Evolutionary conservation across 768 basidiomycete species (phyloP), one percentile per base, ranked within the genome.

Genomic region (Mycena olivaceomarginata): DNA sequence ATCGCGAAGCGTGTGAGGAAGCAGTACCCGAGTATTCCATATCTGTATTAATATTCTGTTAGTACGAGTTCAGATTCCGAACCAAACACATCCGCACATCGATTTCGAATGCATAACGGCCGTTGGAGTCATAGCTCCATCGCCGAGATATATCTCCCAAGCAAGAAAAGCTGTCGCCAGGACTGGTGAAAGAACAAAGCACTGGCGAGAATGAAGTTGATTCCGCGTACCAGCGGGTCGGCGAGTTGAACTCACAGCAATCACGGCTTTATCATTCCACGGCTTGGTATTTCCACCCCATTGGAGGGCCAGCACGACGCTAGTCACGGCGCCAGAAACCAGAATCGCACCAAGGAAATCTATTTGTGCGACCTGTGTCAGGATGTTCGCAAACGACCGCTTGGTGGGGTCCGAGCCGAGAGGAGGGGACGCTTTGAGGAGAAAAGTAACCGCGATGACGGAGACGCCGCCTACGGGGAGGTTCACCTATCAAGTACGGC

Each of bases 201-300:
- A 57, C 75, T 76, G 60, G 20, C 13, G 57, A 31, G 22, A 25
- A 6, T 3, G 31, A n/a, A 45, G 8, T 11, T 51, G 10, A 53
- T 20, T n/a, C 6, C 7, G 5, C 20, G 10, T 8, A 7, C 1
- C 25, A 48, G 5, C 10, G 2, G 39, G 2, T 12, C 12, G n/a
- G 31, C 18, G 13, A 15, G 3, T 12, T 18, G n/a, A 12, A 62
- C 68, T 59, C 25, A 81, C 77, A 31, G 68, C 63, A 37, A 82
- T 78, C 67, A 88, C 88, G 5, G 82, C 80, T 6, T 80, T 83
- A 74, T 85, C 84, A 62, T 78, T 79, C 89, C 89, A 90, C 0
- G 86, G 82, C 77, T 87, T 86, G n/a, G 82, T 79, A 79, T 87
- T 86, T 0, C 89, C 89, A n/a, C 88, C 89, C 86, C 87, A 88